Evolutionary conservation across 352 stramenopile genomes (phyloP), one percentile per base, ranked within the genome.

Genomic region (Saprolegnia diclina): DNA sequence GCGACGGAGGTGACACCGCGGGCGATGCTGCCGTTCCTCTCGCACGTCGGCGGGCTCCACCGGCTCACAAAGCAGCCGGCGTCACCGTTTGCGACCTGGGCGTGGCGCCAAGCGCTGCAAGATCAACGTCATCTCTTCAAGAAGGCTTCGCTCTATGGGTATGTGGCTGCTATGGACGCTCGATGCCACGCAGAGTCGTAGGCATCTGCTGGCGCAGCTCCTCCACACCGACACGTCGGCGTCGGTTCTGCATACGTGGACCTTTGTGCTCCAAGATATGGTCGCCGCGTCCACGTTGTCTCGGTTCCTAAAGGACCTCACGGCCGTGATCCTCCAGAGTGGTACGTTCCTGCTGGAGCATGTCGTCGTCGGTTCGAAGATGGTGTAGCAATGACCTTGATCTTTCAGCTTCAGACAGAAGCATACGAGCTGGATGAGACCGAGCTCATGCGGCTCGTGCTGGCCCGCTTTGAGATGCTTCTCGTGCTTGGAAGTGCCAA

Each of bases 391-490:
- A 69, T 26, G 16, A 26, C 32, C 19, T 29, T 69, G 38, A 2
- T 69, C 11, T 69, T 69, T 37, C 45, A 69, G 29, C 37, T 69
- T 9, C 44, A 59, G 11, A 59, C 42, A 10, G 63, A 69, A 14
- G 32, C 63, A 4, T 52, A 69, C 37, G 35, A 52, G 7, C 6
- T 24, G 5, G 63, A 69, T 7, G 63, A 69, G 5, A 45, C 62
- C 13, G 19, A 21, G 18, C 42, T 54, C 11, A 62, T 61, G n/a
- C 19, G 26, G 4, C 14, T 61, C 18, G 14, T 62, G 19, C 35
- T 69, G n/a, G 44, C 53, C 10, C 53, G 54, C 13, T 24, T 69
- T 45, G 45, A 69, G 29, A 59, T 69, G 63, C 37, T 69, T 22
- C 21, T 45, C 50, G 63, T 69, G 45, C 29, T 56, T 46, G 24